A percentile compares a stretch with the other conserved stretches of the same genome.
Evolutionary conservation across 73 alveolate species (phyloP).

Genomic region (Paraurostyla sp.): DNA sequence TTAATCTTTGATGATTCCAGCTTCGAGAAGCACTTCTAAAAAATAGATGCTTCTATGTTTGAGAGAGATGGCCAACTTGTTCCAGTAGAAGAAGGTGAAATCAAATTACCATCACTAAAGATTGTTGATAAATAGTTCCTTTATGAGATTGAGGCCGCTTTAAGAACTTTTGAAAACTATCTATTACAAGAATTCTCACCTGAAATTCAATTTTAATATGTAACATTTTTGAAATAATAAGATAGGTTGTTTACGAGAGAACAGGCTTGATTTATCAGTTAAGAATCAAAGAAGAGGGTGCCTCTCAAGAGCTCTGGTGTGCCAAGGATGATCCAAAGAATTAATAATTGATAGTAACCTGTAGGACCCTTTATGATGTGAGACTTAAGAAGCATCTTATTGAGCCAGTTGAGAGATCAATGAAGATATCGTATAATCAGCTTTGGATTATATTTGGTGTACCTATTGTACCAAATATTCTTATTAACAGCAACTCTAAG

Average conservation of each 20-base stretch:
- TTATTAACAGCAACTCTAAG: neutral
- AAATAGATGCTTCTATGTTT: slow-evolving; percentile 6
- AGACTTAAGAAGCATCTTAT: slow-evolving; percentile 50
- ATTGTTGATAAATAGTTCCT: slow-evolving; percentile 46
- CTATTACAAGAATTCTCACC: slow-evolving; percentile 40
- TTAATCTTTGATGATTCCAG: slow-evolving; percentile 49
- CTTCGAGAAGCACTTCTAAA: slow-evolving; percentile 42
- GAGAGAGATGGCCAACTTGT: slow-evolving; percentile 30
- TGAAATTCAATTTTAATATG: slow-evolving; percentile 40
- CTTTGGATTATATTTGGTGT: slow-evolving; percentile 71
- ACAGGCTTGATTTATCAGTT: slow-evolving; percentile 49
- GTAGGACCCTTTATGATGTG: slow-evolving; percentile 64
- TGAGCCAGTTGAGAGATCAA: slow-evolving; percentile 58
- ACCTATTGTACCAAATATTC: neutral
- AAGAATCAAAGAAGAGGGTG: slow-evolving; percentile 55
- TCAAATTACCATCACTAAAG: slow-evolving; percentile 14
- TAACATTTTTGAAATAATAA: neutral
- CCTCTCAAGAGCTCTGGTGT: slow-evolving; percentile 62
- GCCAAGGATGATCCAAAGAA: slow-evolving; percentile 56
- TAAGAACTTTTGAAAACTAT: slow-evolving; percentile 17
- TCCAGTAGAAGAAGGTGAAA: slow-evolving; percentile 28
- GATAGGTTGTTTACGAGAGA: slow-evolving; percentile 62
- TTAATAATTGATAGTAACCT: slow-evolving; percentile 23
- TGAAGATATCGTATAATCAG: slow-evolving; percentile 10
- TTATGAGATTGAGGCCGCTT: slow-evolving; percentile 31